These are phyloP conservation scores for Hortaea werneckii DNA, from an alignment of 2,329 filamentous ascomycete species.

Conservation along the genomic window DNA sequence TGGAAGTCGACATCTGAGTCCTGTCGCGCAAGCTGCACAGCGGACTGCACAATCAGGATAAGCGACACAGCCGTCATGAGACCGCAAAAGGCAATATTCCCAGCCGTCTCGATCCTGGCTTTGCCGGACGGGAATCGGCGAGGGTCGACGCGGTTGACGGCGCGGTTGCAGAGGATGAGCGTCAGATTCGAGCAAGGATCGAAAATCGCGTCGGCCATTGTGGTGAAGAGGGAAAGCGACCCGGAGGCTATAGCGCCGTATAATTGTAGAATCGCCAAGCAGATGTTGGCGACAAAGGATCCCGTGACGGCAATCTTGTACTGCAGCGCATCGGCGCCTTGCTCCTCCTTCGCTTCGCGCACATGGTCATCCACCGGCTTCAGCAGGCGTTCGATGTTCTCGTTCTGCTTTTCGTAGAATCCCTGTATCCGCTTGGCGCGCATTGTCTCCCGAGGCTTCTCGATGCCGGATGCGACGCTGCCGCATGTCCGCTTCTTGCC, in stretches of 20 bases:
- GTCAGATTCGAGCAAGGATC: slow-evolving; percentile 69
- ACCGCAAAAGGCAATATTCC: slow-evolving; percentile 94
- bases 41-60: slow-evolving; percentile 83
- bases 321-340: slow-evolving; percentile 69
- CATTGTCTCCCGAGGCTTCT: slow-evolving; percentile 32
- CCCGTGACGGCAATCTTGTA: slow-evolving; percentile 59
- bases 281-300: slow-evolving; percentile 67
- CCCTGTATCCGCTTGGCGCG: slow-evolving; percentile 53
- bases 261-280: slow-evolving; percentile 70
- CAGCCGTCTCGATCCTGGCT: slow-evolving; percentile 85
- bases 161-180: slow-evolving; percentile 75
- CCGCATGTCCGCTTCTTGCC: slow-evolving; percentile 54
- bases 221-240: slow-evolving; percentile 93
- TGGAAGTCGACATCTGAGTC: slow-evolving; percentile 49
- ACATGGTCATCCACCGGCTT: slow-evolving; percentile 85
- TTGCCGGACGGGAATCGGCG: slow-evolving; percentile 85
- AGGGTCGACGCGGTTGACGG: slow-evolving; percentile 77
- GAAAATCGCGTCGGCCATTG: slow-evolving; percentile 91
- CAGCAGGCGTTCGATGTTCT: slow-evolving; percentile 81
- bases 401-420: slow-evolving; percentile 88
- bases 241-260: slow-evolving; percentile 80
- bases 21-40: slow-evolving; percentile 54
- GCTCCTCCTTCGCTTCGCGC: slow-evolving; percentile 67
- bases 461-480: slow-evolving; percentile 19
- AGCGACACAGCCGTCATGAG: slow-evolving; percentile 88